phyloP scores from a whole-genome alignment of 2,329 filamentous ascomycete species.

The Diaporthe citri region DNA sequence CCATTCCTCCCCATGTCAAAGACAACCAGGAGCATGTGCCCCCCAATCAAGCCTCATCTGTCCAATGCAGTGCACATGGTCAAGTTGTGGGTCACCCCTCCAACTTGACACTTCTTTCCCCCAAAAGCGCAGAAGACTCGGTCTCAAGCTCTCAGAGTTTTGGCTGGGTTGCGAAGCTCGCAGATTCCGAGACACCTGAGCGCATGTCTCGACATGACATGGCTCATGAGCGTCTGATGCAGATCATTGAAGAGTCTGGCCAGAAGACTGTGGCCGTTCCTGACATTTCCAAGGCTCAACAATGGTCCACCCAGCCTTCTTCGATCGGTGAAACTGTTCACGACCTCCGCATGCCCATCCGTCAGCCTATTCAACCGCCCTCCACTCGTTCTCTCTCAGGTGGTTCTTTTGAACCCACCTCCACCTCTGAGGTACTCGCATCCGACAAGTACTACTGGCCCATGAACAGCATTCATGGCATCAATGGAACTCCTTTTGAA shows the following conservation, averaged over 20 bases:
- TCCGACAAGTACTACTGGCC: constrained; percentile 21
- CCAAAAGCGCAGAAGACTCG: neutral
- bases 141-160: neutral
- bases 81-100: neutral
- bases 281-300: neutral
- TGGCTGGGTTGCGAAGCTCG: too few relatives aligned
- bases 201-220: neutral
- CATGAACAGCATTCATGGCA: constrained; percentile 22
- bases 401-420: neutral
- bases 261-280: neutral
- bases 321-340: neutral
- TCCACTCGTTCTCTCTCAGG: neutral
- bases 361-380: constrained; percentile 8
- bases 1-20: neutral
- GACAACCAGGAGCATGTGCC: neutral
- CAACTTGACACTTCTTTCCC: neutral
- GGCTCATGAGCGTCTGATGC: neutral
- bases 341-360: neutral
- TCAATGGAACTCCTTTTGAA: neutral
- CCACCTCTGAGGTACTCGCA: neutral
- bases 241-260: neutral
- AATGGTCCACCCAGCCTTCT: neutral
- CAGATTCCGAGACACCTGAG: neutral
- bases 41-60: neutral
- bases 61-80: neutral